Evolutionary conservation across 2,329 filamentous ascomycete species (phyloP), one percentile per base, ranked within the genome.

Genomic region (Dactylellina parvicollis): DNA sequence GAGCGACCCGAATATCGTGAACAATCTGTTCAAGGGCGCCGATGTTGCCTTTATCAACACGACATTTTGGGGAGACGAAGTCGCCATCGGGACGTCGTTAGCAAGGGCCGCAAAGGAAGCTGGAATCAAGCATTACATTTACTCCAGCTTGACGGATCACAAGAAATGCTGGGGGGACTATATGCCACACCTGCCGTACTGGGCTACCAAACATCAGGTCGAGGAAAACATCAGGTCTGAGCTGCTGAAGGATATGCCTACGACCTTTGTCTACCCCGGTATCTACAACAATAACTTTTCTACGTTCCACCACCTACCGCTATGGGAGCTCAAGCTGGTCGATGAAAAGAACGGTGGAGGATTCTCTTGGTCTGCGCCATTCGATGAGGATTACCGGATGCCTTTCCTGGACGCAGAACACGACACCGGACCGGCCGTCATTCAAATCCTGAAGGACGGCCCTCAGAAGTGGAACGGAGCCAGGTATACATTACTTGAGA

Each of bases 231-330:
- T 97, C 56, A 88, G 91, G 67, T 87, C 92, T 79, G 86, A 96
- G 40, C 89, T 89, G 8, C 84, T 97, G 9, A 72, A 72, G 59
- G 67, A 72, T 55, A 72, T 72, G 67, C 92, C 92, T 0, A 89
- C 93, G 0, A 98, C 94, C 0, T 98, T 96, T 80, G 89, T 97
- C 76, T 97, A 97, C 81, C 92, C 93, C 8, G 95, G 94, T 71
- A 97, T 97, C 78, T 99, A 98, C 84, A 96, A 98, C 85, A 98
- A 98, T 82, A 98, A 99, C 80, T 99, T 98, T 82, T 98, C 94
- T 28, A 95, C 91, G 49, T 98, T 96, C 79, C 67, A 72, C 36
- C 67, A 72, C 49, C 42, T 72, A 40, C 95, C 95, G 0, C 85
- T 98, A 2, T 98, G 98, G 83, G 67, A 72, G 36, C 59, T 72